Percentiles rank a stretch among this genome's conserved stretches.
Conservation (phyloP, 208 protist genomes). For the Naegleria gruberi region DNA sequence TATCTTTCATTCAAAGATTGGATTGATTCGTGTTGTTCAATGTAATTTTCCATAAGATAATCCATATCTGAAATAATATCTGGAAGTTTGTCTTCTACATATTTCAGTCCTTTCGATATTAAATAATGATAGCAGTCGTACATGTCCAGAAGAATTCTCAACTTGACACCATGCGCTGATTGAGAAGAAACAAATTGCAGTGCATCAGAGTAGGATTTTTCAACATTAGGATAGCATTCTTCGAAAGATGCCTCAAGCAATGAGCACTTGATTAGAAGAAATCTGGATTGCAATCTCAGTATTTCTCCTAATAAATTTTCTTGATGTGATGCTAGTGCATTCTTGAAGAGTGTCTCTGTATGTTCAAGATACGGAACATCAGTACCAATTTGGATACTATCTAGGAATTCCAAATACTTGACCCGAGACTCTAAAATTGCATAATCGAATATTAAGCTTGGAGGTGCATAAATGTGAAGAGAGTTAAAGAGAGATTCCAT, state of each 20-base stretch:
- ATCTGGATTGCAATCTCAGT: neutral
- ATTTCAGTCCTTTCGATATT: no score
- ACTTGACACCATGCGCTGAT: neutral
- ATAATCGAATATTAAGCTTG: neutral
- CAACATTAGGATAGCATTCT: neutral
- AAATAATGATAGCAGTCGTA: no score
- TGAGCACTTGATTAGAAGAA: neutral
- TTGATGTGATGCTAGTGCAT: neutral
- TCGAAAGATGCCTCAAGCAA: neutral
- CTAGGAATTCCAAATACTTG: neutral
- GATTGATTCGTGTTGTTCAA: no score
- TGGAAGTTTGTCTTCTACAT: no score
- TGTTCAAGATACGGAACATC: neutral
- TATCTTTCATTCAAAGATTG: no score
- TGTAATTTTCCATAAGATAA: no score
- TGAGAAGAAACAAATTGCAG: neutral
- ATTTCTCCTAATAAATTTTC: neutral
- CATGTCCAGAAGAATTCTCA: neutral
- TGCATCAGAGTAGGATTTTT: neutral
- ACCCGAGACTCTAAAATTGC: neutral
- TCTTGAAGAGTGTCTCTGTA: neutral
- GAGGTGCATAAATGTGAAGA: neutral
- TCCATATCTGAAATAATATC: no score
- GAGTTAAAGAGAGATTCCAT: neutral
- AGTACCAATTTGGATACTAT: neutral